Percentiles rank a stretch among this genome's conserved stretches.
These are phyloP conservation scores for Globisporangium viniferum DNA, from an alignment of 352 stramenopile genomes.

Conservation along the genomic window DNA sequence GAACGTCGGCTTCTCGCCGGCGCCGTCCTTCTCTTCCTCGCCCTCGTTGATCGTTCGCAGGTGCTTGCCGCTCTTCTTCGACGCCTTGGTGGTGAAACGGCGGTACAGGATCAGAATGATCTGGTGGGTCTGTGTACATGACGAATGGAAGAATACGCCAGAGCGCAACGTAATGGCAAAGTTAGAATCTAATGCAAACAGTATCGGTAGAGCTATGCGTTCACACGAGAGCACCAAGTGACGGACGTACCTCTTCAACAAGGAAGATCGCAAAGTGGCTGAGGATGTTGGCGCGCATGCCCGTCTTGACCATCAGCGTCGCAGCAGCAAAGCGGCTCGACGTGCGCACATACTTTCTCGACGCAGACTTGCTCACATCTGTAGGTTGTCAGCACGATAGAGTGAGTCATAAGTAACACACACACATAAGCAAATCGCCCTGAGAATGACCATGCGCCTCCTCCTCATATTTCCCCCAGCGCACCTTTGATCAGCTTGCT, in stretches of 20 bases:
- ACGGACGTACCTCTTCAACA: slow-evolving; percentile 64
- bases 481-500: slow-evolving; percentile 83
- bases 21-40: slow-evolving; percentile 29
- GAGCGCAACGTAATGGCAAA: too few relatives aligned
- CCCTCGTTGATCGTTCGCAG: slow-evolving; percentile 32
- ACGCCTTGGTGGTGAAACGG: slow-evolving; percentile 39
- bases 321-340: slow-evolving; percentile 51
- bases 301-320: slow-evolving; percentile 72
- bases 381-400: not conserved
- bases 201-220: not conserved
- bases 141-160: not conserved
- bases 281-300: slow-evolving; percentile 71
- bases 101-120: slow-evolving; percentile 69
- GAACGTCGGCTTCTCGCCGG: slow-evolving; percentile 32
- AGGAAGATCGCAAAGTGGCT: slow-evolving; percentile 80
- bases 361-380: slow-evolving; percentile 77
- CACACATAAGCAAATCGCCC: slow-evolving; percentile 1
- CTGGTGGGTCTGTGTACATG: slow-evolving; percentile 52
- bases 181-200: not conserved
- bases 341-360: slow-evolving; percentile 71
- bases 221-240: not conserved
- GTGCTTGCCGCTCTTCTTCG: slow-evolving; percentile 35
- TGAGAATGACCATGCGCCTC: not conserved
- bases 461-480: not conserved
- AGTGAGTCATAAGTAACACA: not conserved